Percentiles rank a stretch among this genome's conserved stretches.
Evolutionary conservation across 1,284 basidiomycete species (phyloP).

Genomic region (Vanrija humicola): DNA sequence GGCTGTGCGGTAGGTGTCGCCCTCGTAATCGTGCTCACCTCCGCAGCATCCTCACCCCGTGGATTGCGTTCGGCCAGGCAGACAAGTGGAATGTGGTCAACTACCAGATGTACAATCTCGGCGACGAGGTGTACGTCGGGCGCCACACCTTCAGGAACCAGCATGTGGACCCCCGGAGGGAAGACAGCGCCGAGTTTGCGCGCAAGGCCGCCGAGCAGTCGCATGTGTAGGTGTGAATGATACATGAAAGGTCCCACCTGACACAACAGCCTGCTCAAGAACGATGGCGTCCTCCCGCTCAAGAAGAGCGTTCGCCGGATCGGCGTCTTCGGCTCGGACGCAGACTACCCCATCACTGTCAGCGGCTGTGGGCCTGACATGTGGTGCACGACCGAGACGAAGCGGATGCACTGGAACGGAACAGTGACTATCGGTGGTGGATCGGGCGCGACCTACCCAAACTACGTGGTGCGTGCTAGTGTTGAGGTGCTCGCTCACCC

Average conservation of each 20-base stretch:
- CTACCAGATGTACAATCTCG: constrained; percentile 47
- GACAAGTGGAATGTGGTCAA: constrained; percentile 54
- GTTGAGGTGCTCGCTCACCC: background rate
- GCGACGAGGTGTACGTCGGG: constrained; percentile 27
- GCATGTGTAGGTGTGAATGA: constrained; percentile 28
- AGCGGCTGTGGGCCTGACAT: constrained; percentile 41
- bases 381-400: constrained; percentile 33
- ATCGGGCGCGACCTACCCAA: constrained; percentile 41
- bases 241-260: background rate
- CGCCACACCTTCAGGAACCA: constrained; percentile 29
- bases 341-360: constrained; percentile 37
- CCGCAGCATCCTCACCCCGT: constrained; percentile 56
- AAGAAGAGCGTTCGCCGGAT: constrained; percentile 28
- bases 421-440: constrained; percentile 46
- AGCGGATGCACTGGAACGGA: constrained; percentile 43
- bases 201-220: constrained; percentile 40
- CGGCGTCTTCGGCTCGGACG: constrained; percentile 44
- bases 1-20: constrained; percentile 28
- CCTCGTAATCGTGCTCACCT: too few species aligned
- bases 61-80: constrained; percentile 60
- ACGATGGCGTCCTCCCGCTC: constrained; percentile 31
- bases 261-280: constrained; percentile 34
- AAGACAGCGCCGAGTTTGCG: constrained; percentile 31
- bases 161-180: constrained; percentile 29
- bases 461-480: constrained; percentile 35